These are phyloP conservation scores for Panicum virgatum DNA, from an alignment of 202 grass and related monocot genomes.

Conservation along the genomic window DNA sequence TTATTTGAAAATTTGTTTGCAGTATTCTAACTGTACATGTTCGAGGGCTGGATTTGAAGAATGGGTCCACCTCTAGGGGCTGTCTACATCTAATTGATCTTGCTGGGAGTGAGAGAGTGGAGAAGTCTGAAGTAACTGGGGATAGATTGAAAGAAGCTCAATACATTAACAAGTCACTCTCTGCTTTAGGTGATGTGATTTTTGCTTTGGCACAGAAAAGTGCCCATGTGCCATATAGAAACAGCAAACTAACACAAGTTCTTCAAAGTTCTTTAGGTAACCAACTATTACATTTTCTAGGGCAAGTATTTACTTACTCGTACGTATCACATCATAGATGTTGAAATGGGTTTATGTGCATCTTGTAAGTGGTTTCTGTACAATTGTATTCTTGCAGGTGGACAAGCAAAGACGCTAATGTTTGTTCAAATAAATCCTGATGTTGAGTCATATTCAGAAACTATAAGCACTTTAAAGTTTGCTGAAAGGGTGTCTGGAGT, in stretches of 20 bases:
- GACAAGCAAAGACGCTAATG: conserved; percentile 97
- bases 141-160: conserved; percentile 96
- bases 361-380: conserved; percentile 7
- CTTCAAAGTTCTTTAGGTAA: conserved; percentile 94
- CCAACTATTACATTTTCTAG: neutral
- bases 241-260: conserved; percentile 91
- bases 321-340: no score
- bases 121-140: conserved; percentile 90
- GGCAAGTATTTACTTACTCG: conserved; percentile 7
- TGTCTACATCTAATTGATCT: conserved; percentile 97
- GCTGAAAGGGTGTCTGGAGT: conserved; percentile 98
- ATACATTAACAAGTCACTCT: conserved; percentile 94
- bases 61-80: conserved; percentile 76
- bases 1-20: conserved; percentile 37
- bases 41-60: conserved; percentile 89
- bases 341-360: neutral
- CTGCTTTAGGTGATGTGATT: conserved; percentile 84
- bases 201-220: conserved; percentile 83
- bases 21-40: conserved; percentile 97
- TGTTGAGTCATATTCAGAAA: conserved; percentile 91
- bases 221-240: conserved; percentile 80
- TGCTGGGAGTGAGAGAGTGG: conserved; percentile 93
- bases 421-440: conserved; percentile 99
- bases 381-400: conserved; percentile 59
- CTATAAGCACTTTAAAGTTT: conserved; percentile 94